Evolutionary conservation across 768 basidiomycete species (phyloP).

Genomic region (Tulasnella sp.): DNA sequence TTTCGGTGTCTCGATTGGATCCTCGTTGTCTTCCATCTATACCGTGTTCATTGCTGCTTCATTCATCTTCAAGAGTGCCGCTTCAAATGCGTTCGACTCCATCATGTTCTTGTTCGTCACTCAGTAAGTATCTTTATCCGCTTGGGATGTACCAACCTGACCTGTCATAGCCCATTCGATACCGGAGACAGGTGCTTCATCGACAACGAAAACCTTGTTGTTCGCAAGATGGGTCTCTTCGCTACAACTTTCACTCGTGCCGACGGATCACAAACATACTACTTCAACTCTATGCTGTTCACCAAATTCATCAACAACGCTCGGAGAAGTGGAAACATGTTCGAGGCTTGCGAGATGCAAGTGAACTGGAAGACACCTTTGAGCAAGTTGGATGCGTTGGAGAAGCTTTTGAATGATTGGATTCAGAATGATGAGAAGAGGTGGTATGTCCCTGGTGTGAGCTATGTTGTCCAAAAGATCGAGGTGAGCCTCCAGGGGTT

Average conservation of each 20-base stretch:
- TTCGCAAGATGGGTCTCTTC: constrained; percentile 70
- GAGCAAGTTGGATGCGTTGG: constrained; percentile 56
- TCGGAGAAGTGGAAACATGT: constrained; percentile 65
- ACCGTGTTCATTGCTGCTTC: constrained; percentile 49
- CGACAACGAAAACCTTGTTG: constrained; percentile 56
- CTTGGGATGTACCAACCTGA: background rate
- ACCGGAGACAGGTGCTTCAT: constrained; percentile 75
- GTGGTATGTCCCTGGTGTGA: constrained; percentile 61
- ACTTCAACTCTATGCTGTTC: constrained; percentile 67
- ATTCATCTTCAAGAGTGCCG: constrained; percentile 68
- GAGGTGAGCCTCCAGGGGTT: too few species aligned
- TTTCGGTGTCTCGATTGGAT: constrained; percentile 53
- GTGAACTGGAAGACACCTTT: constrained; percentile 64
- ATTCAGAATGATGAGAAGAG: constrained; percentile 64
- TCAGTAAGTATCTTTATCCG: constrained; percentile 40
- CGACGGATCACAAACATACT: constrained; percentile 35
- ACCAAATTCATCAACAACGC: constrained; percentile 65
- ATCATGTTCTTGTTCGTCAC: constrained; percentile 75
- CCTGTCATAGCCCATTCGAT: constrained; percentile 49
- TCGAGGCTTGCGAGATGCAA: constrained; percentile 53
- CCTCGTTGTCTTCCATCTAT: constrained; percentile 58
- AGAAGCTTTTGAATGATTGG: constrained; percentile 58
- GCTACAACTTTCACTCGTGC: constrained; percentile 59
- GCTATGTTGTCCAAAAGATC: constrained; percentile 49
- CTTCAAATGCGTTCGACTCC: constrained; percentile 60